Evolutionary conservation across 2,329 filamentous ascomycete species (phyloP).

Genomic region (Sporothrix inflata): DNA sequence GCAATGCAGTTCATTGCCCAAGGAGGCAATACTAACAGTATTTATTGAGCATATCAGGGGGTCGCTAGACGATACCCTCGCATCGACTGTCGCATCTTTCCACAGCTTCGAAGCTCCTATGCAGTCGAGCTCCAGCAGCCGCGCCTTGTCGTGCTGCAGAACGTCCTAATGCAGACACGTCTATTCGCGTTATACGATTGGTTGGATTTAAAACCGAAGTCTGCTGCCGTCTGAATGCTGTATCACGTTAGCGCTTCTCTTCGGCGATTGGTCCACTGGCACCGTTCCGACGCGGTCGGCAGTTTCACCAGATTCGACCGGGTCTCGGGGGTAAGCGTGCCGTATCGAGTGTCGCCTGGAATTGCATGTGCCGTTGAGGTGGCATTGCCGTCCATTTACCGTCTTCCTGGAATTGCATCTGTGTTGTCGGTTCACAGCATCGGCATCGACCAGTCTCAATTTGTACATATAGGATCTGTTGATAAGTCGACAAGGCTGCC

Average conservation of each 20-base stretch:
- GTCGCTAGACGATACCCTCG: not conserved
- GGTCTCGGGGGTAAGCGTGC: no score
- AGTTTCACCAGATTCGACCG: not conserved
- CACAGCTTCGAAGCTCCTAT: not conserved
- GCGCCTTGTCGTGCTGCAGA: not conserved
- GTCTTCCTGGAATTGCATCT: not conserved
- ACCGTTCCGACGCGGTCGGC: conserved; percentile 12
- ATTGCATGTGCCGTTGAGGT: not conserved
- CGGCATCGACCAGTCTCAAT: not conserved
- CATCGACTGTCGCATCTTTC: not conserved
- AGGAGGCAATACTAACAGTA: not conserved
- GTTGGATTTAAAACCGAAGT: not conserved
- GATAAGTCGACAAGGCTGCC: not conserved
- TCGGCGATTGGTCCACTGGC: not conserved
- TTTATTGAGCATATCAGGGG: not conserved
- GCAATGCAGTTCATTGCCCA: not conserved
- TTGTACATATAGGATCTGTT: not conserved
- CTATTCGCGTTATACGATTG: not conserved
- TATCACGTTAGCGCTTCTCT: not conserved
- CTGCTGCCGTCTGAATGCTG: not conserved
- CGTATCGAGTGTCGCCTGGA: not conserved
- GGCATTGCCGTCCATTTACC: no score
- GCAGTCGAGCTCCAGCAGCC: not conserved
- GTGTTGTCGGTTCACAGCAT: not conserved
- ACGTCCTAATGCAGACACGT: not conserved